Base-by-base conservation (phyloP, 768 basidiomycete genomes). In the Hericium coralloides region DNA sequence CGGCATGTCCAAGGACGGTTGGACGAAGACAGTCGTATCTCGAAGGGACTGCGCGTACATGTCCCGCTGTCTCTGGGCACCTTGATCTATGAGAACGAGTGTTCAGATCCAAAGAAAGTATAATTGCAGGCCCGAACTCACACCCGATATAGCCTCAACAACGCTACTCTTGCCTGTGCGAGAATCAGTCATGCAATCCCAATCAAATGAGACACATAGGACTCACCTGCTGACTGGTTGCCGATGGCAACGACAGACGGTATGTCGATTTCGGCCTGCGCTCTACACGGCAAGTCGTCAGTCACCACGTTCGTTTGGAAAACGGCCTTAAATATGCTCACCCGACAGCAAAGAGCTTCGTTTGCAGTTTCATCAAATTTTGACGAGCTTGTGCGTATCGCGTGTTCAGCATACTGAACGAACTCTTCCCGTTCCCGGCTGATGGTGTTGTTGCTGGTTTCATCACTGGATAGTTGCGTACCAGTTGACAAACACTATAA, bases 181-280 rank as follows among this genome's bases (percentile, higher is more conserved):
- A 26, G 26, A 26, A 26, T 26, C 26, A 26, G 26, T 3, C 39
- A n/a, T 26, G 7, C 26, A 3, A 26, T 26, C 7, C 7, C 26
- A 26, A 26, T 7, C 26, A 26, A 26, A 26, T 26, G 7, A 26
- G 26, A 26, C 7, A 12, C 39, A 41, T 3, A 4, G 12, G 3
- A 26, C 26, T 26, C 22, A 52, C 51, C 51, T 15, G 51, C 51
- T 9, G 31, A 37, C 20, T 52, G 78, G 26, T 75, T 76, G 22
- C 76, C 76, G 31, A 74, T 74, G 50, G 74, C 72, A 12, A 73
- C 74, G 36, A 80, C 75, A 2, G 76, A 67, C 2, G 79, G 78
- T 2, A 81, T 64, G 58, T 80, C 77, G 17, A 80, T 62, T 36
- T 77, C 74, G 2, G 69, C 67, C 60, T 79, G 74, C 3, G 74